phyloP scores from a whole-genome alignment of 2,329 filamentous ascomycete genomes.

The Ophiostoma piceae region DNA sequence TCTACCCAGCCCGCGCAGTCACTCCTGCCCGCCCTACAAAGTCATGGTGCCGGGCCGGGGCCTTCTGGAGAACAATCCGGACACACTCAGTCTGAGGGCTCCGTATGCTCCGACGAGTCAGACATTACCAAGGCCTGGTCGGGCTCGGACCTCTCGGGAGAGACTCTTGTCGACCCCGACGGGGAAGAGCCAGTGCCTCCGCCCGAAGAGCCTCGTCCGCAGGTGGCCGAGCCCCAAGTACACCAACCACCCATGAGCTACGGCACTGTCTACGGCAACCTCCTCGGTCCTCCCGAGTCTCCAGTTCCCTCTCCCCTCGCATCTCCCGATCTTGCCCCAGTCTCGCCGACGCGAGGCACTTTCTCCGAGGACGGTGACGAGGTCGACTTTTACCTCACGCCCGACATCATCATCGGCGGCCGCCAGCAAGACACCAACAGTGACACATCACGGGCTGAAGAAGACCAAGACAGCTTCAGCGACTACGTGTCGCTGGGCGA shows the following conservation, averaged over 20 bases:
- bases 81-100: not conserved
- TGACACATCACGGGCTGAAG: not conserved
- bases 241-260: not conserved
- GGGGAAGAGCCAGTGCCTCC: not conserved
- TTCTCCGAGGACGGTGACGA: not conserved
- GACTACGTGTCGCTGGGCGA: not conserved
- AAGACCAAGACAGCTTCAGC: not conserved
- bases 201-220: not conserved
- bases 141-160: not conserved
- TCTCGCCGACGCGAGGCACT: not conserved
- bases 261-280: not conserved
- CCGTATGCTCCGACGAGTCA: not conserved
- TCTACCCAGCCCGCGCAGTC: not conserved
- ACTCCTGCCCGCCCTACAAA: too few relatives aligned
- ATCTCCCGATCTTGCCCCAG: not conserved
- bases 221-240: too few relatives aligned
- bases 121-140: not conserved
- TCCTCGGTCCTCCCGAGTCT: not conserved
- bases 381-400: not conserved
- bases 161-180: not conserved
- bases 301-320: not conserved
- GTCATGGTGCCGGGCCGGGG: too few relatives aligned
- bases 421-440: not conserved
- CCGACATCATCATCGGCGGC: not conserved
- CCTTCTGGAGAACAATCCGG: too few relatives aligned